Base-by-base conservation (phyloP, 225 moss, liverwort and hornwort species). In the Lunularia cruciata region DNA sequence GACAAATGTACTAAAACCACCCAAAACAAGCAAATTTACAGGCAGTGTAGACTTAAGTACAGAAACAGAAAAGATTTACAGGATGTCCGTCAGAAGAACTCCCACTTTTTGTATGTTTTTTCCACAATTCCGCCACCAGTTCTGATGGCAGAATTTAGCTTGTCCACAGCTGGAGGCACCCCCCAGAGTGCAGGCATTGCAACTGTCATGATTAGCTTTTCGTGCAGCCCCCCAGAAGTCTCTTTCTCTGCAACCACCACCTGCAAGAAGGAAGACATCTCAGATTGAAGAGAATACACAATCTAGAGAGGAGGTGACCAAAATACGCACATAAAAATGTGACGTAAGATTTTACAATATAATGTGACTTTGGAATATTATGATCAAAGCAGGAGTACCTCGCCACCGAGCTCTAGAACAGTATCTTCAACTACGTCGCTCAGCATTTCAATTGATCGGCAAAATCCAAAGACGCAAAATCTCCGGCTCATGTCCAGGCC, bases 51-150 rank as follows among this genome's bases (percentile, higher is more conserved):
- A 57, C 26, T 25, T 3, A 20, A 27, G 33, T 53, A 39, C 34
- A 25, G 20, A 2, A 56, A 10, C 9, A 57, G 23, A 28, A 39
- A 57, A 23, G 37, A 36, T 34, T 67, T 34, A 67, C 60, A 51
- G 10, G 1, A 31, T 38, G 48, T 34, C 52, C 25, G 40, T 88
- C 72, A 98, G 60, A 98, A 83, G 60, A 98, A 98, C 69, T 98
- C 90, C 96, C 96, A 98, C 70, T 92, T 89, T 70, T 80, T 90
- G 79, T 98, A 98, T 3, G 86, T 84, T 47, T 83, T 98, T 62
- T 98, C 96, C 61, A 98, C 96, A 65, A 98, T 98, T 23, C 96
- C 96, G 55, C 96, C 96, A 45, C 96, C 96, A 40, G 92, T 90
- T 68, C 96, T 78, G 72, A 98, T 98, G 57, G 96, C 96, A n/a